phyloP scores from a whole-genome alignment of 805 yeast genomes.

The Wickerhamomyces subpelliculosus region DNA sequence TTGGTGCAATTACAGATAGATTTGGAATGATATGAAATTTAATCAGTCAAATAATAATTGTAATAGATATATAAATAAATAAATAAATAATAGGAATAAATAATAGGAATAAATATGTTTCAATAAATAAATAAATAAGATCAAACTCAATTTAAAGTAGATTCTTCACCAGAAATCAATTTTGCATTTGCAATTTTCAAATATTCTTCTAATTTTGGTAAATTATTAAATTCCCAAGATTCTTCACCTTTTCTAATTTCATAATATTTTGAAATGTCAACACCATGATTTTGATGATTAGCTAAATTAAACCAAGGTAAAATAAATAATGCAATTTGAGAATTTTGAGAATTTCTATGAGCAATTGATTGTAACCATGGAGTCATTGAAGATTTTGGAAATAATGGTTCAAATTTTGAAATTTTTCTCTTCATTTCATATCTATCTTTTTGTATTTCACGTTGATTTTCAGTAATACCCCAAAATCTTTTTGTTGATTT shows the following conservation, averaged over 20 bases:
- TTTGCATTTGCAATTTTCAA: background rate
- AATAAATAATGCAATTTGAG: constrained; percentile 50
- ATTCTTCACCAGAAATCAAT: background rate
- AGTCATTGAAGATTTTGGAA: constrained; percentile 56
- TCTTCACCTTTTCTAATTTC: constrained; percentile 21
- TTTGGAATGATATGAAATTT: too few relatives aligned
- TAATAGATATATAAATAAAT: constrained; percentile 3
- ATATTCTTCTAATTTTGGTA: constrained; percentile 13
- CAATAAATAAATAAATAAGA: background rate
- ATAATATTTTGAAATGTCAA: constrained; percentile 49
- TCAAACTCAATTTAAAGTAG: background rate
- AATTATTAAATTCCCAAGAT: constrained; percentile 16
- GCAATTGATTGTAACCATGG: constrained; percentile 70
- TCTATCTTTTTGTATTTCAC: constrained; percentile 69
- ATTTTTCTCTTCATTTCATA: constrained; percentile 63
- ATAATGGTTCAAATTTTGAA: constrained; percentile 59
- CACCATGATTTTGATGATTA: constrained; percentile 77
- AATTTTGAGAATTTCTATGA: constrained; percentile 69
- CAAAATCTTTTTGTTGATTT: constrained; percentile 65
- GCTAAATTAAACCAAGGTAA: constrained; percentile 82
- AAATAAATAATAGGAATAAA: constrained; percentile 4
- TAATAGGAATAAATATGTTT: background rate
- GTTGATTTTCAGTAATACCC: constrained; percentile 67
- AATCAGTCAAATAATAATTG: too few relatives aligned
- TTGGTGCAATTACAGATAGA: too few relatives aligned